Percentiles rank a stretch among this genome's conserved stretches.
Conservation (phyloP, 2,329 filamentous ascomycete genomes). For the Orbilia javanica region DNA sequence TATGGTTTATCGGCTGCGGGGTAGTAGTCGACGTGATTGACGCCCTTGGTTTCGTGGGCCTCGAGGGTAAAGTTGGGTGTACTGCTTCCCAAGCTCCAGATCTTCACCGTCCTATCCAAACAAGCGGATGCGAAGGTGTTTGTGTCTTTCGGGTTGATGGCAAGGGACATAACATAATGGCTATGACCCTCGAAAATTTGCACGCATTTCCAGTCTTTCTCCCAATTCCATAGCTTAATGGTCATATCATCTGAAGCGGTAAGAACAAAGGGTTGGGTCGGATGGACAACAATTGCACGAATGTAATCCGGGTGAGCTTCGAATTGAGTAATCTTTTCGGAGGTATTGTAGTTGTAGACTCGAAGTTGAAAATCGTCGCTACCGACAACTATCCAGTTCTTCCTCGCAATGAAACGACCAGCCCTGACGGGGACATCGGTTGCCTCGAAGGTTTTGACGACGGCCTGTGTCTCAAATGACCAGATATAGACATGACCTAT, state of each 20-base stretch:
- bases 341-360: slow-evolving; percentile 99
- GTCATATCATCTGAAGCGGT: slow-evolving; percentile 99
- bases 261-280: slow-evolving; percentile 92
- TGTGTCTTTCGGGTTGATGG: slow-evolving; percentile 97
- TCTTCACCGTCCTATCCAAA: slow-evolving; percentile 95
- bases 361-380: slow-evolving; percentile 90
- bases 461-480: slow-evolving; percentile 96
- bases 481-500: slow-evolving; percentile 97
- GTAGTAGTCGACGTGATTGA: slow-evolving; percentile 96
- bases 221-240: slow-evolving; percentile 99
- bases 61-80: slow-evolving; percentile 96
- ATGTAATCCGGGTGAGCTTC: slow-evolving; percentile 99
- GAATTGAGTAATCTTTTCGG: slow-evolving; percentile 96
- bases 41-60: slow-evolving; percentile 70
- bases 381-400: slow-evolving; percentile 99
- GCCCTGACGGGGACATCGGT: slow-evolving; percentile 98
- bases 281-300: slow-evolving; percentile 93
- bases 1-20: slow-evolving; percentile 82
- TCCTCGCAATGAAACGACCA: slow-evolving; percentile 93
- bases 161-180: slow-evolving; percentile 96
- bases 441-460: slow-evolving; percentile 98
- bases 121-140: slow-evolving; percentile 94
- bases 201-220: slow-evolving; percentile 97
- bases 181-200: slow-evolving; percentile 96
- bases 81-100: slow-evolving; percentile 95